Conservation (phyloP, 768 basidiomycete species). For the Lepiota subincarnata region DNA sequence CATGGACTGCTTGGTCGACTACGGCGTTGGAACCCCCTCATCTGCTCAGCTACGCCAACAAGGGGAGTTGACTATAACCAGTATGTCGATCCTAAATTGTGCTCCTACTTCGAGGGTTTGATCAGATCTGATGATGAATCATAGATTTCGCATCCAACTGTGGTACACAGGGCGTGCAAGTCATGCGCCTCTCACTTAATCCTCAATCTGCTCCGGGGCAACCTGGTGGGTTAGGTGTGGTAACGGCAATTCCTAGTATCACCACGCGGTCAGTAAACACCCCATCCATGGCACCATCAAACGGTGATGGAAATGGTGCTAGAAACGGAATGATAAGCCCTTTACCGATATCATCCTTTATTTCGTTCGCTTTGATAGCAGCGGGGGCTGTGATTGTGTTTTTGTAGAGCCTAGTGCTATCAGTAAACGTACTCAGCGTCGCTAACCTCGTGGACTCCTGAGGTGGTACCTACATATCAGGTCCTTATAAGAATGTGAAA, state of each 20-base stretch:
- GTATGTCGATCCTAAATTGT: neutral
- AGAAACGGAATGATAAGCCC: no score
- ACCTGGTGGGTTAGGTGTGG: neutral
- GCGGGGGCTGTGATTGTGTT: no score
- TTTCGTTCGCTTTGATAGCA: no score
- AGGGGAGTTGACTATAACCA: neutral
- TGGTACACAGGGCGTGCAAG: neutral
- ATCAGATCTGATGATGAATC: neutral
- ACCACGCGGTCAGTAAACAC: neutral
- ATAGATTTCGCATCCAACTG: neutral
- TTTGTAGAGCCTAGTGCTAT: no score
- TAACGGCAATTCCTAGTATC: neutral
- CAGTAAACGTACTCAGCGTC: no score
- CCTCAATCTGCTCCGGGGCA: neutral
- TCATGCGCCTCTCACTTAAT: neutral
- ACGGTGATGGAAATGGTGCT: no score
- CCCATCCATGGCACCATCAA: no score
- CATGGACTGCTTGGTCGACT: conserved; percentile 4
- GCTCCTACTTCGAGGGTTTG: neutral
- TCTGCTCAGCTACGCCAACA: neutral
- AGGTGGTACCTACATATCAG: no score
- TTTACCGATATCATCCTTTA: no score
- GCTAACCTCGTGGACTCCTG: no score
- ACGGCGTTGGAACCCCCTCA: neutral
- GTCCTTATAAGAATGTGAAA: no score